A percentile compares a stretch with the other conserved stretches of the same genome.
phyloP scores from a whole-genome alignment of 2,329 filamentous ascomycete species.

The Penicillium sp. region DNA sequence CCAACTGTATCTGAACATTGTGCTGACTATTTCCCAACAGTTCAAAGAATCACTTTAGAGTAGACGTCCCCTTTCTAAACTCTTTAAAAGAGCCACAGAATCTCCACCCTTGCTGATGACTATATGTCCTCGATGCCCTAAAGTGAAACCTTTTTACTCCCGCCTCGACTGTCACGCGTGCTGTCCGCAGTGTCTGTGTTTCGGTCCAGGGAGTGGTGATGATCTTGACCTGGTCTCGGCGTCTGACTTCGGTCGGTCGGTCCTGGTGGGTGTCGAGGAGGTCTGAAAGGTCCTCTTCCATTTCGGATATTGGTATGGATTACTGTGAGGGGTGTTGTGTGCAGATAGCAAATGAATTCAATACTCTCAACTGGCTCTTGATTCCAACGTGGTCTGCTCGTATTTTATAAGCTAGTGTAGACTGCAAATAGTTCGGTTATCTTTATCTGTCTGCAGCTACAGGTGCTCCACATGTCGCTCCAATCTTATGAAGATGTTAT shows the following conservation, averaged over 20 bases:
- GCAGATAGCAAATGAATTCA: background rate
- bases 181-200: slow-evolving; percentile 34
- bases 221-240: slow-evolving; percentile 77
- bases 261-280: slow-evolving; percentile 80
- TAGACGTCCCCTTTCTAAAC: slow-evolving; percentile 86
- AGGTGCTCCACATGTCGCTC: too few relatives aligned
- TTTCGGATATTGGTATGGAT: slow-evolving; percentile 47
- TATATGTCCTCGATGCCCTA: slow-evolving; percentile 79
- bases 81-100: slow-evolving; percentile 89
- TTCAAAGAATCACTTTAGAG: slow-evolving; percentile 96
- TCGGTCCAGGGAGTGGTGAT: slow-evolving; percentile 86
- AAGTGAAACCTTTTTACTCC: slow-evolving; percentile 71
- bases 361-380: background rate
- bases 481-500: too few relatives aligned
- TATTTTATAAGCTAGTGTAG: background rate
- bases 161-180: slow-evolving; percentile 37
- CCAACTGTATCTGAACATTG: slow-evolving; percentile 4
- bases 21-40: slow-evolving; percentile 34
- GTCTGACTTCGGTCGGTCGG: slow-evolving; percentile 74
- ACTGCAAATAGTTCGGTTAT: too few relatives aligned
- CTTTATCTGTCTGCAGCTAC: too few relatives aligned
- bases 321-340: background rate
- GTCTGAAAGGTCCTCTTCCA: slow-evolving; percentile 71
- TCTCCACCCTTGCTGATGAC: slow-evolving; percentile 93
- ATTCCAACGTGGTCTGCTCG: background rate